Evolutionary conservation across 345 rosid species (phyloP).

Genomic region (Rhizophora mangle): DNA sequence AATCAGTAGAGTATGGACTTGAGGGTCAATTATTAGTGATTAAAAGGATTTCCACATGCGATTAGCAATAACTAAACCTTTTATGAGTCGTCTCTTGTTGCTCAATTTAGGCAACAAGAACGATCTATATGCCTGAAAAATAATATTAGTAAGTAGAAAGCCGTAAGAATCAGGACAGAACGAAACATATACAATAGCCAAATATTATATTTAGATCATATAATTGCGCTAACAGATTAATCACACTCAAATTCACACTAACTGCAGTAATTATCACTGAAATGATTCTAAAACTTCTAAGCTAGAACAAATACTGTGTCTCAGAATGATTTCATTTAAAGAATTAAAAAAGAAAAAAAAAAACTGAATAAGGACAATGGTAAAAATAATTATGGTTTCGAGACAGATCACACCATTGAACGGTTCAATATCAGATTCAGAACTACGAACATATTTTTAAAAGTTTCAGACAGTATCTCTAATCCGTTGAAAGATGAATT

Average conservation of each 20-base stretch:
- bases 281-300: slow-evolving; percentile 14
- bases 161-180: too few species aligned
- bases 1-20: too few species aligned
- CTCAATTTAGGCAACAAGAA: too few species aligned
- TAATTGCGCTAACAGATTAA: neutral
- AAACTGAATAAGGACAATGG: neutral
- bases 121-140: too few species aligned
- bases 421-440: slow-evolving; percentile 36
- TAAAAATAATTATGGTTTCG: neutral
- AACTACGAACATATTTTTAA: slow-evolving; percentile 13
- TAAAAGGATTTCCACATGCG: too few species aligned
- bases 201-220: too few species aligned
- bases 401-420: slow-evolving; percentile 9
- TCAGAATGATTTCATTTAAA: too few species aligned
- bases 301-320: slow-evolving; percentile 12
- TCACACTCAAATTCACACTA: slow-evolving; percentile 27
- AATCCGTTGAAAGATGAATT: slow-evolving; percentile 42
- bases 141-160: too few species aligned
- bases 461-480: slow-evolving; percentile 30
- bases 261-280: slow-evolving; percentile 8
- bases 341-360: neutral
- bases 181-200: too few species aligned
- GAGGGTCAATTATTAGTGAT: too few species aligned
- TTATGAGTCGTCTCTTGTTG: too few species aligned
- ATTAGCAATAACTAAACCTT: too few species aligned